Evolutionary conservation across 169 alveolate species (phyloP).

Genomic region (Plasmodium relictum): DNA sequence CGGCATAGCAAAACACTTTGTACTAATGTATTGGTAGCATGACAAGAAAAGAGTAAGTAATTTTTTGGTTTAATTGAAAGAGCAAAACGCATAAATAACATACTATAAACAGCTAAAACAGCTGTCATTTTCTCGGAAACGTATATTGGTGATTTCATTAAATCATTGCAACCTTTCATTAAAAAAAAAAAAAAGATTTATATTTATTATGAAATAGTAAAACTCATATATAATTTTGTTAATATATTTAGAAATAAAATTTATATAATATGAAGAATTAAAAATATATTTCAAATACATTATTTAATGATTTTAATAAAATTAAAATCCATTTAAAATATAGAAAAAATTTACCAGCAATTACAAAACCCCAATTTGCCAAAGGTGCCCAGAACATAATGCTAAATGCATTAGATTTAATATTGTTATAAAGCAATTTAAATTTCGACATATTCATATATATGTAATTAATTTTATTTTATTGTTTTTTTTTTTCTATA

Average conservation of each 20-base stretch:
- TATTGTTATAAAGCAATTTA: slow-evolving; percentile 31
- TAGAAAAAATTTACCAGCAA: slow-evolving; percentile 87
- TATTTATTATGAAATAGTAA: too few relatives aligned
- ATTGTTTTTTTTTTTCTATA: not conserved
- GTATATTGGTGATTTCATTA: slow-evolving; percentile 89
- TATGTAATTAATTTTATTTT: not conserved
- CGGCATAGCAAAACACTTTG: slow-evolving; percentile 85
- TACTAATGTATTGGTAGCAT: slow-evolving; percentile 88
- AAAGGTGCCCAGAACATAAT: slow-evolving; percentile 97
- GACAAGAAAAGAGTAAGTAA: slow-evolving; percentile 90
- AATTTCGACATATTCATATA: slow-evolving; percentile 47
- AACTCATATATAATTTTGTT: too few relatives aligned
- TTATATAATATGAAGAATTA: too few relatives aligned
- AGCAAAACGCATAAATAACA: slow-evolving; percentile 94
- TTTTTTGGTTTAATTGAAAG: slow-evolving; percentile 92
- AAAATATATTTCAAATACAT: too few relatives aligned
- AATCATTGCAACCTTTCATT: slow-evolving; percentile 81
- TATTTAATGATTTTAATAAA: too few relatives aligned
- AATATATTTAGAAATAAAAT: not conserved
- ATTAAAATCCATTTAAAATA: too few relatives aligned
- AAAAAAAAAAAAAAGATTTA: not conserved
- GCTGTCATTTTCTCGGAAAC: slow-evolving; percentile 93
- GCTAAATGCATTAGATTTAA: slow-evolving; percentile 42
- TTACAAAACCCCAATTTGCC: slow-evolving; percentile 96
- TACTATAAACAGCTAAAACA: slow-evolving; percentile 90